phyloP scores from a whole-genome alignment of 305 asterid species.

The Coffea humblotiana region DNA sequence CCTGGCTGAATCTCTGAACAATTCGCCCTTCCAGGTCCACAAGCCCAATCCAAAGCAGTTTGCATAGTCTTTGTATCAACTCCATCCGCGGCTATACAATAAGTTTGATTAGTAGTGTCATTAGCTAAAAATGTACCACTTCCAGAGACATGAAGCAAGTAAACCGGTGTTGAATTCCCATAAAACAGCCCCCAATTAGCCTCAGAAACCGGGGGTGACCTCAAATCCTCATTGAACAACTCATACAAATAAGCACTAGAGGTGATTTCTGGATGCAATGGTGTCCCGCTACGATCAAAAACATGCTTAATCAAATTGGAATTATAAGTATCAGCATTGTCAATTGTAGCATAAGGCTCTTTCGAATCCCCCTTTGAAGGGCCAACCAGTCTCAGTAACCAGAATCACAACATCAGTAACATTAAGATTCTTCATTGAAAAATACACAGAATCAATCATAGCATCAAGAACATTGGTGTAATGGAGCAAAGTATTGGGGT shows the following conservation, averaged over 20 bases:
- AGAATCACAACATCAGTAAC: slow-evolving; percentile 73
- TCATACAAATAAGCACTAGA: slow-evolving; percentile 82
- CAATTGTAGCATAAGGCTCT: slow-evolving; percentile 93
- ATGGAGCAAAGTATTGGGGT: slow-evolving; percentile 89
- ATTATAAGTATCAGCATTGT: slow-evolving; percentile 83
- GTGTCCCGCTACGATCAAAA: slow-evolving; percentile 75
- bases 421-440: slow-evolving; percentile 88
- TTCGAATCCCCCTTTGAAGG: slow-evolving; percentile 89
- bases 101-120: slow-evolving; percentile 87
- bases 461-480: slow-evolving; percentile 93
- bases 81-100: slow-evolving; percentile 75
- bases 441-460: slow-evolving; percentile 91
- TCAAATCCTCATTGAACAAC: slow-evolving; percentile 90
- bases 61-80: slow-evolving; percentile 72
- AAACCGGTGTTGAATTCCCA: slow-evolving; percentile 85
- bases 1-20: slow-evolving; percentile 98
- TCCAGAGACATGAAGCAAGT: slow-evolving; percentile 92
- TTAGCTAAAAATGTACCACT: slow-evolving; percentile 93
- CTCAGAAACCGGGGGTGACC: slow-evolving; percentile 87
- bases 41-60: slow-evolving; percentile 97
- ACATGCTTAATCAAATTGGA: slow-evolving; percentile 90
- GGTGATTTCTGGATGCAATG: slow-evolving; percentile 86
- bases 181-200: slow-evolving; percentile 95
- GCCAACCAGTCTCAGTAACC: slow-evolving; percentile 98
- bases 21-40: slow-evolving; percentile 97